Evolutionary conservation across 2,329 filamentous ascomycete genomes (phyloP).

Genomic region (Venturia effusa): DNA sequence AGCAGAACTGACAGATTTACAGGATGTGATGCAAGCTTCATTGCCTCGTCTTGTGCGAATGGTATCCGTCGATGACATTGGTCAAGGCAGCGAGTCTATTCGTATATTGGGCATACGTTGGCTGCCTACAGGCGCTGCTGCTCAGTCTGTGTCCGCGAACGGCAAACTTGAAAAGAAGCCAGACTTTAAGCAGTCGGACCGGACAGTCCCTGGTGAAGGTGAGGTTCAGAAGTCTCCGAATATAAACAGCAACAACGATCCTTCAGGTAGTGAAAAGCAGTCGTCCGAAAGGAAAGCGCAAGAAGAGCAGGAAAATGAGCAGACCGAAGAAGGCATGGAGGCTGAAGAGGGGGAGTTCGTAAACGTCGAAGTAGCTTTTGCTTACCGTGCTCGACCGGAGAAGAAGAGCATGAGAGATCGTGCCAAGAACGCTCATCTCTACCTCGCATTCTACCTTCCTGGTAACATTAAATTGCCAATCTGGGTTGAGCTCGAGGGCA

Average conservation of each 20-base stretch:
- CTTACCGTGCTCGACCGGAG: constrained; percentile 55
- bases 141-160: constrained; percentile 46
- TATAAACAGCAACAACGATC: constrained; percentile 24
- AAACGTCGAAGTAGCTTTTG: constrained; percentile 65
- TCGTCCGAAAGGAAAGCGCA: constrained; percentile 25
- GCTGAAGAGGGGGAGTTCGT: constrained; percentile 70
- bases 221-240: constrained; percentile 25
- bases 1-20: not conserved
- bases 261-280: constrained; percentile 24
- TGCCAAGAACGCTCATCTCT: constrained; percentile 62
- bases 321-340: constrained; percentile 52
- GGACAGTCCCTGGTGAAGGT: constrained; percentile 36
- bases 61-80: constrained; percentile 66
- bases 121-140: constrained; percentile 60
- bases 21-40: constrained; percentile 68
- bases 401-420: constrained; percentile 50
- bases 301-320: constrained; percentile 21
- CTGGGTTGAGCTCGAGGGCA: constrained; percentile 64
- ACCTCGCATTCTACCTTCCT: constrained; percentile 60
- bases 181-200: constrained; percentile 37
- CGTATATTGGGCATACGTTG: constrained; percentile 62
- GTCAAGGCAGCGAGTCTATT: constrained; percentile 61
- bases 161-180: constrained; percentile 41
- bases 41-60: constrained; percentile 59
- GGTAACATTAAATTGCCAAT: constrained; percentile 42